These are phyloP conservation scores for Eucalyptus pauciflora DNA, from an alignment of 345 rosid species.

Conservation along the genomic window DNA sequence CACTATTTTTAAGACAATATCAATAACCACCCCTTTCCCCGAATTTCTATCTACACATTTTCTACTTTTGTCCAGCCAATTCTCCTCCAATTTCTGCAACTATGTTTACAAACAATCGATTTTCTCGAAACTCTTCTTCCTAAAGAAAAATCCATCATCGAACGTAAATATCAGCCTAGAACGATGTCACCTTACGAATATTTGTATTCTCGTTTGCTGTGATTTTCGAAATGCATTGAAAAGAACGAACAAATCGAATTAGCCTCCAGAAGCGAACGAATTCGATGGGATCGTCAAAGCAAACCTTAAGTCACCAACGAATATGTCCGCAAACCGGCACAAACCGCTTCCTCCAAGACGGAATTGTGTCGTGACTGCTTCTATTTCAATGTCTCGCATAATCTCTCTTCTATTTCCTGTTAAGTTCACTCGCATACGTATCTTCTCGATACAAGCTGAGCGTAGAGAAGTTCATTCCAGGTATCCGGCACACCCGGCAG, in stretches of 20 bases:
- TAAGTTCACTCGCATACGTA: conserved; percentile 12
- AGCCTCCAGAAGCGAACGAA: neutral
- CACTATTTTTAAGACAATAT: too few relatives aligned
- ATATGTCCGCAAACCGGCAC: neutral
- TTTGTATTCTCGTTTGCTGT: neutral
- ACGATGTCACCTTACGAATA: neutral
- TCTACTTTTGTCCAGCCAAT: too few relatives aligned
- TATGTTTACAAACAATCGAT: neutral
- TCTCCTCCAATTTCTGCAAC: too few relatives aligned
- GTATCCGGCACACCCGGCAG: conserved; percentile 79
- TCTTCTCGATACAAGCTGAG: conserved; percentile 42
- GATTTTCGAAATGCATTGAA: neutral
- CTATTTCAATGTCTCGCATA: neutral
- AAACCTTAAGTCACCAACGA: neutral
- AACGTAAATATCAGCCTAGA: neutral
- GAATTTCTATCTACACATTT: too few relatives aligned
- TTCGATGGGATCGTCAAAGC: neutral
- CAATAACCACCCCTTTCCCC: too few relatives aligned
- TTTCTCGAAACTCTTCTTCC: neutral
- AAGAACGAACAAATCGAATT: neutral
- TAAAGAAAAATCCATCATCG: neutral
- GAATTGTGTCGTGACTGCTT: neutral
- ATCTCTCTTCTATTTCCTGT: neutral
- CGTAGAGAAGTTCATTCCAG: conserved; percentile 84
- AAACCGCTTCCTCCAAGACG: neutral